Evolutionary conservation across 495 filamentous ascomycete species (phyloP).

Genomic region (Achaetomiella virescens): DNA sequence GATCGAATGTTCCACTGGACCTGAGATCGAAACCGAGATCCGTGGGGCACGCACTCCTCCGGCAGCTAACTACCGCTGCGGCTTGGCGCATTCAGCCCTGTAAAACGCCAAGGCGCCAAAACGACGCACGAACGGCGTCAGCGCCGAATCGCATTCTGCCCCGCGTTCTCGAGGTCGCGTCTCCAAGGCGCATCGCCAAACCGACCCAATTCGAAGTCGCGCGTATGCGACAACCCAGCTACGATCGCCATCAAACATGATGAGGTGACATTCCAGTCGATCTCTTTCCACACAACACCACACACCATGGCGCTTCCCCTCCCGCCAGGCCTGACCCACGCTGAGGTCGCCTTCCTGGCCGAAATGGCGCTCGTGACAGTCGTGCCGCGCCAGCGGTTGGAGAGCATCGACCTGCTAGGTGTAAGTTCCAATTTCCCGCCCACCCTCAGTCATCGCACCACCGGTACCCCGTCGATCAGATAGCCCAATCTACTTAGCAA

Average conservation of each 20-base stretch:
- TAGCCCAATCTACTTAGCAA: neutral
- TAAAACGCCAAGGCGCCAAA: constrained; percentile 1
- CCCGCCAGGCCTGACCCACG: constrained; percentile 74
- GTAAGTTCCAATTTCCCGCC: constrained; percentile 45
- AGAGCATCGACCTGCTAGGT: constrained; percentile 73
- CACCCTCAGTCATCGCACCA: neutral
- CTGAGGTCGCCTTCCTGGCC: constrained; percentile 90
- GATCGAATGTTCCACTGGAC: too few relatives aligned
- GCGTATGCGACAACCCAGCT: neutral
- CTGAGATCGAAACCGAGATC: too few relatives aligned
- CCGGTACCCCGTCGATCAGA: too few relatives aligned
- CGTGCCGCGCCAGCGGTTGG: constrained; percentile 83
- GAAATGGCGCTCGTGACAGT: constrained; percentile 95
- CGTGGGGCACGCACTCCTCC: too few relatives aligned
- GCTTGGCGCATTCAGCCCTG: constrained; percentile 6
- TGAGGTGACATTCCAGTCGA: constrained; percentile 4
- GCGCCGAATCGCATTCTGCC: neutral
- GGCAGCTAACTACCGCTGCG: neutral
- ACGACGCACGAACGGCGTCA: constrained; percentile 1
- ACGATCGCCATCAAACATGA: neutral
- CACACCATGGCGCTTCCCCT: constrained; percentile 72
- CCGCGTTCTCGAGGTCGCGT: neutral
- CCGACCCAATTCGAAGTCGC: neutral
- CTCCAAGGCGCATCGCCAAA: neutral
- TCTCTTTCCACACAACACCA: neutral